Conservation (phyloP, 345 rosid genomes). For the thale cress (Arabidopsis thaliana) region DNA sequence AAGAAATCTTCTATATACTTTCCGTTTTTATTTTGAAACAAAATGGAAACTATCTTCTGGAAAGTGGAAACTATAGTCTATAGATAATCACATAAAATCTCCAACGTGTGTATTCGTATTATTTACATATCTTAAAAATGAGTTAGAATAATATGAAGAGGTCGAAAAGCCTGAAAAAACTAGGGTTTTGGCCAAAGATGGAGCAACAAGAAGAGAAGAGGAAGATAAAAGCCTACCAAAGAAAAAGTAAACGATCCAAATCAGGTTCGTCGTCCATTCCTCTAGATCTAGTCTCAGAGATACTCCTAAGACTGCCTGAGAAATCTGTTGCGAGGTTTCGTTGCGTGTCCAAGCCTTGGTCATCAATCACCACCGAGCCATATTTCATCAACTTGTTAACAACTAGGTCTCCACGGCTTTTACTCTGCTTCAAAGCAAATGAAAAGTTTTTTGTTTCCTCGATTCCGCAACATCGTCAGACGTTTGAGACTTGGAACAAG, state of each 20-base stretch:
- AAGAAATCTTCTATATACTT: too few relatives aligned
- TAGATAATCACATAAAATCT: neutral
- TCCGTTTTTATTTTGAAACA: too few relatives aligned
- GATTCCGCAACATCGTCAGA: neutral
- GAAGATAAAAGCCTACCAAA: neutral
- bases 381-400: neutral
- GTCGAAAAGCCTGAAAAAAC: neutral
- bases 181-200: neutral
- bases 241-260: neutral
- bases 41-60: too few relatives aligned
- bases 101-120: too few relatives aligned
- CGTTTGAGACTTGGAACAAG: neutral
- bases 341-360: conserved; percentile 8
- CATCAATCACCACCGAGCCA: neutral
- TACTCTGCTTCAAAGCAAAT: neutral
- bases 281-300: neutral
- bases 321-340: conserved; percentile 8
- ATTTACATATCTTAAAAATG: too few relatives aligned
- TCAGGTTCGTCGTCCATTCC: neutral
- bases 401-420: neutral
- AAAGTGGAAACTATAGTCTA: too few relatives aligned
- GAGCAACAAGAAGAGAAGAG: neutral
- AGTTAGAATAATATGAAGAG: neutral
- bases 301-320: conserved; percentile 4
- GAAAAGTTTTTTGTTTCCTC: neutral